phyloP scores from a whole-genome alignment of 768 basidiomycete genomes.

The Suillus subalutaceus region DNA sequence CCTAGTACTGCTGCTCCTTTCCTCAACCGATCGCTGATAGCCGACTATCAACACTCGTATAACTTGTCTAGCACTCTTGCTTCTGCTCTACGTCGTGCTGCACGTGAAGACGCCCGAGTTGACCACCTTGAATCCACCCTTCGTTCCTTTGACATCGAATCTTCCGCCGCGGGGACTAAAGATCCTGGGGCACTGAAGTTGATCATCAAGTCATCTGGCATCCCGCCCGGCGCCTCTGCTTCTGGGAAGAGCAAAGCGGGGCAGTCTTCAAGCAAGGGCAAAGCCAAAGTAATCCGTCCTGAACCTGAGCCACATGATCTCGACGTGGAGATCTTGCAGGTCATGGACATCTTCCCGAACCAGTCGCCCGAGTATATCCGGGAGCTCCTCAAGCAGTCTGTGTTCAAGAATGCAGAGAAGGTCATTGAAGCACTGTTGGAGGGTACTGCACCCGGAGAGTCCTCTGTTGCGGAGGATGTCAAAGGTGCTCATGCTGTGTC shows the following conservation, averaged over 20 bases:
- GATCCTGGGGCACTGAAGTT: constrained; percentile 64
- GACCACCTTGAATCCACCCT: constrained; percentile 59
- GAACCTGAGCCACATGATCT: constrained; percentile 37
- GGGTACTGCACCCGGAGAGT: constrained; percentile 58
- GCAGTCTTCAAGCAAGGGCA: constrained; percentile 37
- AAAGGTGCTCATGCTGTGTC: not conserved
- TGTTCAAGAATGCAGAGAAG: constrained; percentile 55
- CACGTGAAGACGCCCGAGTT: constrained; percentile 59
- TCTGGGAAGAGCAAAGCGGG: constrained; percentile 31
- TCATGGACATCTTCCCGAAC: constrained; percentile 78
- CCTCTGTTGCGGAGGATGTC: constrained; percentile 25
- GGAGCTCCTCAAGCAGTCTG: constrained; percentile 52
- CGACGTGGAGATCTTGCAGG: constrained; percentile 64
- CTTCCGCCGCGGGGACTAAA: constrained; percentile 18
- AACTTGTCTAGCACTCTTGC: constrained; percentile 55
- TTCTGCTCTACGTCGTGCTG: constrained; percentile 43
- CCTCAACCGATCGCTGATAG: constrained; percentile 66
- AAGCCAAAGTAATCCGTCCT: constrained; percentile 38
- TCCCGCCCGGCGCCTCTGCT: constrained; percentile 39
- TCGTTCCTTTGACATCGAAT: constrained; percentile 38
- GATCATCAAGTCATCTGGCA: constrained; percentile 63
- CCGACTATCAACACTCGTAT: constrained; percentile 74
- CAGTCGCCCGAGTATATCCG: constrained; percentile 58
- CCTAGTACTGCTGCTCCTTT: constrained; percentile 46
- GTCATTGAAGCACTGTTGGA: constrained; percentile 77